These are phyloP conservation scores for Malassezia brasiliensis DNA, from an alignment of 1,284 basidiomycete species.

Conservation along the genomic window DNA sequence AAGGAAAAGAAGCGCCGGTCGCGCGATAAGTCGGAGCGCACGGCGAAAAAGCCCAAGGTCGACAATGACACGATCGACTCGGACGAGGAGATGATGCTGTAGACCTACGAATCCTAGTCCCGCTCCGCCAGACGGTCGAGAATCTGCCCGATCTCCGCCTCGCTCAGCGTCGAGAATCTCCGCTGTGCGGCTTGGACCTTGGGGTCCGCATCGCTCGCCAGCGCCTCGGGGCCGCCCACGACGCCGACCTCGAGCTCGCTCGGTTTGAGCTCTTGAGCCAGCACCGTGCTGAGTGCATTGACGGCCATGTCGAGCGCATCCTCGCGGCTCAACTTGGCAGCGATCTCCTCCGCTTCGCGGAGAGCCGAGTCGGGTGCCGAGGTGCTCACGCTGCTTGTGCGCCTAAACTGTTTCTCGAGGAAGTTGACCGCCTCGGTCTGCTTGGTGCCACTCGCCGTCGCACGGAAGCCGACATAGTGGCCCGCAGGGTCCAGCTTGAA, in stretches of 20 bases:
- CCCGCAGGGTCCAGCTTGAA: constrained; percentile 99
- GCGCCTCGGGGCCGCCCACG: constrained; percentile 31
- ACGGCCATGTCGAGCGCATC: constrained; percentile 68
- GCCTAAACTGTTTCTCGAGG: constrained; percentile 95
- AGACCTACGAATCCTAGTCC: constrained; percentile 23
- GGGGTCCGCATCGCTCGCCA: constrained; percentile 18
- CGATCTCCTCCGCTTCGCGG: constrained; percentile 25
- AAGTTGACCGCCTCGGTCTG: constrained; percentile 95
- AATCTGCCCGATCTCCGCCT: constrained; percentile 35
- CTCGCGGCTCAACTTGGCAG: constrained; percentile 26
- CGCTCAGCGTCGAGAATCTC: constrained; percentile 36
- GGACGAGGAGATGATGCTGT: constrained; percentile 36
- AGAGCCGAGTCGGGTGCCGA: constrained; percentile 30
- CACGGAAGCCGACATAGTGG: constrained; percentile 96
- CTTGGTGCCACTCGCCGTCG: constrained; percentile 89
- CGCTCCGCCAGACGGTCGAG: constrained; percentile 44
- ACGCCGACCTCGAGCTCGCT: constrained; percentile 55
- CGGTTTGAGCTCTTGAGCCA: constrained; percentile 80
- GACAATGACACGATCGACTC: constrained; percentile 38
- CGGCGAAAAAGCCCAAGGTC: constrained; percentile 23
- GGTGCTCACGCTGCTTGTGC: constrained; percentile 12
- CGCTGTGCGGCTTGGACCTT: constrained; percentile 26
- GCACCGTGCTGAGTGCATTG: constrained; percentile 85
- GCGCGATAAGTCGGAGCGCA: constrained; percentile 9
- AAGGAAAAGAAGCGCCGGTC: constrained; percentile 1